These are phyloP conservation scores for Claviceps citrina DNA, from an alignment of 2,329 filamentous ascomycete genomes.

Conservation along the genomic window DNA sequence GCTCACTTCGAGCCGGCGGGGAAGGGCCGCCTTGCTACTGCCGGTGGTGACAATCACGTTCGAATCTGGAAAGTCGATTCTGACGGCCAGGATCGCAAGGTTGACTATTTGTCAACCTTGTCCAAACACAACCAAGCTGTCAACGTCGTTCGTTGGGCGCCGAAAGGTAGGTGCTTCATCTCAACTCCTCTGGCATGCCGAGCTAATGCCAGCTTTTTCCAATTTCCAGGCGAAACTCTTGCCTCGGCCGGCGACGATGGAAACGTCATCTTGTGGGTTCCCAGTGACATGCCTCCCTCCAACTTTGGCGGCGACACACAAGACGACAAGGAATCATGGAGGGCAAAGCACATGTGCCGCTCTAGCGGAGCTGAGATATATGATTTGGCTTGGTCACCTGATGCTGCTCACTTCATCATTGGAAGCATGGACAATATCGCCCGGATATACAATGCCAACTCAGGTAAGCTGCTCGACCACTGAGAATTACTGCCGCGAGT, in stretches of 20 bases:
- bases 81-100: slow-evolving; percentile 71
- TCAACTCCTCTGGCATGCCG: not conserved
- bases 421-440: slow-evolving; percentile 99
- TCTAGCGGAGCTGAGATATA: slow-evolving; percentile 94
- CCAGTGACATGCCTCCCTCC: slow-evolving; percentile 57
- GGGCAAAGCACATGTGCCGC: slow-evolving; percentile 93
- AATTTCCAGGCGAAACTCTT: slow-evolving; percentile 63
- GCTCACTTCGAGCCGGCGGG: slow-evolving; percentile 89
- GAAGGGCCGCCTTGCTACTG: slow-evolving; percentile 83
- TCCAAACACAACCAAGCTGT: slow-evolving; percentile 92
- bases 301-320: slow-evolving; percentile 67
- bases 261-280: slow-evolving; percentile 92
- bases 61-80: slow-evolving; percentile 84
- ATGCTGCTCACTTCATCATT: slow-evolving; percentile 89
- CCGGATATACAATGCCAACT: slow-evolving; percentile 87
- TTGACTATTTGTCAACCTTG: slow-evolving; percentile 83
- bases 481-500: slow-evolving; percentile 1
- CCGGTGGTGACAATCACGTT: slow-evolving; percentile 92
- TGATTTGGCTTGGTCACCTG: slow-evolving; percentile 97
- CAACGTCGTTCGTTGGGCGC: slow-evolving; percentile 93
- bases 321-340: slow-evolving; percentile 94
- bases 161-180: slow-evolving; percentile 52
- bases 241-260: slow-evolving; percentile 94
- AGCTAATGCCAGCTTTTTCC: slow-evolving; percentile 2
- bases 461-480: slow-evolving; percentile 39